These are phyloP conservation scores for Urtica urens DNA, from an alignment of 306 rosid genomes.

Conservation along the genomic window DNA sequence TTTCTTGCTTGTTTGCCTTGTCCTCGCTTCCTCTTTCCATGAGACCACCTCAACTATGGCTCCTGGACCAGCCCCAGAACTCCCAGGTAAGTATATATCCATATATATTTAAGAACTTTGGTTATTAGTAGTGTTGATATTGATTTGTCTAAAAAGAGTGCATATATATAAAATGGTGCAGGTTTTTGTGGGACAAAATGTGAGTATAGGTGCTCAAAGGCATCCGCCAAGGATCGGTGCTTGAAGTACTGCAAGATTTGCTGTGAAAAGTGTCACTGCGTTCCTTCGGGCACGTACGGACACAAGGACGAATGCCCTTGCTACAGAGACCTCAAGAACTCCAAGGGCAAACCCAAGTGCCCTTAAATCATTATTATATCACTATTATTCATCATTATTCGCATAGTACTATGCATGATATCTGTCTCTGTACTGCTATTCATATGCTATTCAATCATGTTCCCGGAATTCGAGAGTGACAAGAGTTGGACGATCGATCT, in stretches of 20 bases:
- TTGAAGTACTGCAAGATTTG: slow-evolving; percentile 72
- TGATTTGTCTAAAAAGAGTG: background rate
- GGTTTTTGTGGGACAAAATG: slow-evolving; percentile 53
- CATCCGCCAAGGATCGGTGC: slow-evolving; percentile 55
- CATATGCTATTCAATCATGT: too few species aligned
- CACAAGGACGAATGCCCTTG: slow-evolving; percentile 91
- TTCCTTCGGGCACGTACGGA: slow-evolving; percentile 85
- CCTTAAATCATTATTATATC: slow-evolving; percentile 29
- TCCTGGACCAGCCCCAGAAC: background rate
- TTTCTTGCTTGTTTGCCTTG: slow-evolving; percentile 38
- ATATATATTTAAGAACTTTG: too few species aligned
- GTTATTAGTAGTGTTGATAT: background rate
- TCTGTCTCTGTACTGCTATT: too few species aligned
- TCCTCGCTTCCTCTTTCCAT: slow-evolving; percentile 40
- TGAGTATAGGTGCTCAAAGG: slow-evolving; percentile 44
- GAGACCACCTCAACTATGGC: slow-evolving; percentile 33
- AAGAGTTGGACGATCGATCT: too few species aligned
- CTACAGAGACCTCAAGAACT: slow-evolving; percentile 61
- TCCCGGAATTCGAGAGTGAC: too few species aligned
- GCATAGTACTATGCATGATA: background rate
- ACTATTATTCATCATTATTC: background rate
- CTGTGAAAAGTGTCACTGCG: slow-evolving; percentile 65
- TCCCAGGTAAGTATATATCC: slow-evolving; percentile 33
- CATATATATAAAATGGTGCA: background rate
- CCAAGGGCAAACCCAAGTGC: slow-evolving; percentile 67